These are phyloP conservation scores for Plasmopara halstedii DNA, from an alignment of 352 stramenopile genomes.

Conservation along the genomic window DNA sequence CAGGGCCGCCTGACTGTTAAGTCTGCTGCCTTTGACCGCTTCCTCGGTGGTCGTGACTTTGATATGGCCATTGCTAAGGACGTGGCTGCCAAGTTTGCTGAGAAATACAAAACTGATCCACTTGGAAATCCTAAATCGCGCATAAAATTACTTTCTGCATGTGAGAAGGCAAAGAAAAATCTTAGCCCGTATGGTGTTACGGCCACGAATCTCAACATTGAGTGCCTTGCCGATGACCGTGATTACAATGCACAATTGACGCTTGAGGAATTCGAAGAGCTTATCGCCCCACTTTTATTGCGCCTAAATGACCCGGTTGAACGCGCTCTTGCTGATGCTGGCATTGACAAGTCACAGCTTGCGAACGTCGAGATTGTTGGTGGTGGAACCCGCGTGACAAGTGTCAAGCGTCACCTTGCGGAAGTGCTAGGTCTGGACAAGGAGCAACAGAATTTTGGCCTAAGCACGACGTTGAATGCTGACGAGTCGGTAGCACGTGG, in stretches of 20 bases:
- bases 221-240: conserved; percentile 97
- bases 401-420: conserved; percentile 91
- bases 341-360: conserved; percentile 87
- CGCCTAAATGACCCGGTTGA: conserved; percentile 83
- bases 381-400: conserved; percentile 92
- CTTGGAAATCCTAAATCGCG: conserved; percentile 89
- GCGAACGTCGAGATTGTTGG: conserved; percentile 94
- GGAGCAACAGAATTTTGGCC: conserved; percentile 92
- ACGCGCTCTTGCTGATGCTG: conserved; percentile 79
- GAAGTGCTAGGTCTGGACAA: conserved; percentile 90
- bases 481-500: conserved; percentile 97
- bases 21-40: conserved; percentile 89
- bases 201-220: conserved; percentile 94
- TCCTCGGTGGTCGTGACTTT: conserved; percentile 96
- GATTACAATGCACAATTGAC: conserved; percentile 95
- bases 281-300: conserved; percentile 86
- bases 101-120: conserved; percentile 94
- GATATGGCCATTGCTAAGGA: conserved; percentile 93
- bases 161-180: conserved; percentile 99
- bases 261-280: conserved; percentile 92
- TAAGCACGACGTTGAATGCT: conserved; percentile 99
- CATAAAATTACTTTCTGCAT: conserved; percentile 95
- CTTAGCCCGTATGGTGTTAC: conserved; percentile 94
- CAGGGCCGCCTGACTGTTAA: conserved; percentile 96
- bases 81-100: conserved; percentile 92